phyloP scores from a whole-genome alignment of 1,284 basidiomycete species.

The Papiliotrema flavescens region DNA sequence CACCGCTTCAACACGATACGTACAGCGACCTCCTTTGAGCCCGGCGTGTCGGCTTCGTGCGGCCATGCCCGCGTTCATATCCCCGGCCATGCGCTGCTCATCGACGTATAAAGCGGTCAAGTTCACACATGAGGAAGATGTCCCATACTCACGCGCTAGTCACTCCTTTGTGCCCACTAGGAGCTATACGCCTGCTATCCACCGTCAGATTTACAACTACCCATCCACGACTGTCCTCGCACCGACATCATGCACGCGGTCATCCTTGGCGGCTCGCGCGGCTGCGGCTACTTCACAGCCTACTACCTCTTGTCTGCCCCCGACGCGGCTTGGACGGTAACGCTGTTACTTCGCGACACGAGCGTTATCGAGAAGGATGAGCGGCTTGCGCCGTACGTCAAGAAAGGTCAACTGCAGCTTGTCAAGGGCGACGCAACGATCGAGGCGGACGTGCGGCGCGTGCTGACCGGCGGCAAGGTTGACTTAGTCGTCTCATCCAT shows the following conservation, averaged over 20 bases:
- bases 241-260: conserved; percentile 4
- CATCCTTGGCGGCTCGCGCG: conserved; percentile 8
- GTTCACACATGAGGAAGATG: no score
- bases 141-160: no score
- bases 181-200: no score
- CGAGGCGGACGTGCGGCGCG: conserved; percentile 17
- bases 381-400: conserved; percentile 7
- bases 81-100: no score
- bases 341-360: conserved; percentile 10
- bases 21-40: no score
- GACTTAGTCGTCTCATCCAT: conserved; percentile 24
- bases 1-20: no score
- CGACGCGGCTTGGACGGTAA: not conserved
- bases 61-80: no score
- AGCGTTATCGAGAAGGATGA: conserved; percentile 14
- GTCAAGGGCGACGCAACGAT: conserved; percentile 28
- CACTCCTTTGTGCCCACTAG: no score
- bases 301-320: conserved; percentile 3
- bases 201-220: no score
- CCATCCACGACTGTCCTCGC: not conserved
- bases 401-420: conserved; percentile 13
- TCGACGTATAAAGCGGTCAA: no score
- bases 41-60: no score
- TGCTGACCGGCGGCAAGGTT: conserved; percentile 14
- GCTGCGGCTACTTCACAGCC: conserved; percentile 3